Evolutionary conservation across 1,284 basidiomycete species (phyloP).

Genomic region (Trichosporon faecale): DNA sequence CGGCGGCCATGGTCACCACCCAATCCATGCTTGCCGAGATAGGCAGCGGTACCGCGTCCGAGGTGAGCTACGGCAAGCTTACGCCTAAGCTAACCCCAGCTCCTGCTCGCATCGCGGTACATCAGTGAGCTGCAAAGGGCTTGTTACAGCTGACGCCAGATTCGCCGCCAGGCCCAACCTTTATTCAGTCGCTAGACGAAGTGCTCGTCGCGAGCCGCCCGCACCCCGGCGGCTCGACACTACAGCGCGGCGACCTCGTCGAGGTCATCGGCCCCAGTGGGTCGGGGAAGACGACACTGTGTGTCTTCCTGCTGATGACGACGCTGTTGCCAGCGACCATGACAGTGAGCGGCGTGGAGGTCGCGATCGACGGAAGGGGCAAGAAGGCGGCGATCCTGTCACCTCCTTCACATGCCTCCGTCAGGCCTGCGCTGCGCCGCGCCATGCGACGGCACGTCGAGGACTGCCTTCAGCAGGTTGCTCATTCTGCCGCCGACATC

Average conservation of each 20-base stretch:
- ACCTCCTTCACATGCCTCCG: slow-evolving; percentile 30
- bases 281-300: slow-evolving; percentile 37
- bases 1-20: background rate
- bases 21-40: slow-evolving; percentile 32
- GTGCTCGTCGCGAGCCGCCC: slow-evolving; percentile 32
- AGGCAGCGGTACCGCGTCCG: slow-evolving; percentile 32
- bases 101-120: slow-evolving; percentile 35
- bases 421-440: slow-evolving; percentile 23
- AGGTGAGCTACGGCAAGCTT: slow-evolving; percentile 28
- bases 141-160: slow-evolving; percentile 25
- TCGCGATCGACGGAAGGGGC: slow-evolving; percentile 38
- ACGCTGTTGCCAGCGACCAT: slow-evolving; percentile 32
- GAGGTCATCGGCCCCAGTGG: slow-evolving; percentile 47
- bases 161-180: slow-evolving; percentile 46
- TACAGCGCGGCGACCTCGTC: slow-evolving; percentile 49
- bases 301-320: slow-evolving; percentile 34
- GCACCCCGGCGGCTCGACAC: slow-evolving; percentile 34
- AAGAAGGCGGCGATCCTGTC: slow-evolving; percentile 33
- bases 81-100: slow-evolving; percentile 14
- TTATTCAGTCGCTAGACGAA: slow-evolving; percentile 41
- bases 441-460: slow-evolving; percentile 36
- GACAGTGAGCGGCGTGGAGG: slow-evolving; percentile 11
- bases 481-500: background rate
- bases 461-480: background rate
- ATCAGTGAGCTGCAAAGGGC: slow-evolving; percentile 25